Conservation (phyloP, 2,329 filamentous ascomycete genomes). For the Kalmusia sp. region DNA sequence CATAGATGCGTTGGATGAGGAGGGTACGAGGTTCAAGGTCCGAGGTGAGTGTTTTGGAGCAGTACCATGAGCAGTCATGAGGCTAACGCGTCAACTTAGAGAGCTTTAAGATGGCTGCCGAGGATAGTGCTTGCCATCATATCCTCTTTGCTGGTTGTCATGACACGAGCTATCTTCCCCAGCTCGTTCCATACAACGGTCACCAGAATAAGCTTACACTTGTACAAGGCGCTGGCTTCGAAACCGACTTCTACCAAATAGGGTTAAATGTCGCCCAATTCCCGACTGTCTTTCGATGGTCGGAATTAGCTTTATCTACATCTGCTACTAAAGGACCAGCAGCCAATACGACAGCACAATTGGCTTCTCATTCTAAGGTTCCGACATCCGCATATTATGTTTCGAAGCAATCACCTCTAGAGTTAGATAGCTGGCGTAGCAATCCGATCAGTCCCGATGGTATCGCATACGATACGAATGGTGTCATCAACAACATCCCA, state of each 20-base stretch:
- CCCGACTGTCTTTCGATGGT: constrained; percentile 59
- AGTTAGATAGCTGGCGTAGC: constrained; percentile 1
- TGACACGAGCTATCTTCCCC: constrained; percentile 64
- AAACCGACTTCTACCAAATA: constrained; percentile 61
- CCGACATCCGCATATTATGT: background rate
- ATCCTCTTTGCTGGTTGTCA: constrained; percentile 71
- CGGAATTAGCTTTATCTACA: constrained; percentile 15
- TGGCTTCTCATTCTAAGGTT: background rate
- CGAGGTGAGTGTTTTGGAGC: constrained; percentile 49
- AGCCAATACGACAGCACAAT: background rate
- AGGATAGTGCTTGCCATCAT: constrained; percentile 68
- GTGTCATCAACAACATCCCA: constrained; percentile 3
- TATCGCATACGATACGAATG: constrained; percentile 1
- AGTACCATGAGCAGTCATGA: too few relatives aligned
- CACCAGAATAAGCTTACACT: constrained; percentile 62
- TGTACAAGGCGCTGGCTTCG: constrained; percentile 59
- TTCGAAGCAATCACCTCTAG: background rate
- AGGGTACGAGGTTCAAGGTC: constrained; percentile 67
- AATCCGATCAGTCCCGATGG: background rate
- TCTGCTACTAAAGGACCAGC: constrained; percentile 12
- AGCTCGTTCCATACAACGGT: constrained; percentile 61
- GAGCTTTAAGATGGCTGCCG: constrained; percentile 59
- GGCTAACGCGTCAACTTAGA: constrained; percentile 28
- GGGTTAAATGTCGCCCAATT: constrained; percentile 60
- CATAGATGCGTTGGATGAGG: constrained; percentile 66